Conservation (phyloP, 2,329 filamentous ascomycete genomes). For the Kalmusia sp. region DNA sequence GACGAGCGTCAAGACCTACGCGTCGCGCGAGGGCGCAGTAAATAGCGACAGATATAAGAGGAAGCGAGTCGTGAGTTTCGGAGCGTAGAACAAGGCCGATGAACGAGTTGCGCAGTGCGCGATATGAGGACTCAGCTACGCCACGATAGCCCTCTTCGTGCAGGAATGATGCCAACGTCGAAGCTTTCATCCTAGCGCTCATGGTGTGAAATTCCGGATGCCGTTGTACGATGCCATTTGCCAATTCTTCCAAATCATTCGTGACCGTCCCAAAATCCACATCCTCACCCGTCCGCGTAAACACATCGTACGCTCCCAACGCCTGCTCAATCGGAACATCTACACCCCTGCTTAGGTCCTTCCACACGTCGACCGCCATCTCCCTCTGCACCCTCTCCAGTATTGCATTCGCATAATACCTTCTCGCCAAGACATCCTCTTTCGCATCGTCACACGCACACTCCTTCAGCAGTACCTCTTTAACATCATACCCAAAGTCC, state of each 20-base stretch:
- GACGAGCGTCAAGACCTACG: slow-evolving; percentile 76
- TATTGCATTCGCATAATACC: slow-evolving; percentile 76
- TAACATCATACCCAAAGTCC: slow-evolving; percentile 81
- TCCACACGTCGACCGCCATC: slow-evolving; percentile 81
- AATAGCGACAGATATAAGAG: slow-evolving; percentile 85
- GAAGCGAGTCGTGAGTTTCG: slow-evolving; percentile 77
- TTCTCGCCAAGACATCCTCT: slow-evolving; percentile 79
- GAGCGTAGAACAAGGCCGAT: slow-evolving; percentile 81
- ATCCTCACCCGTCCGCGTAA: slow-evolving; percentile 75
- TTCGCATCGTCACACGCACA: slow-evolving; percentile 64
- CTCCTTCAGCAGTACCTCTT: slow-evolving; percentile 79
- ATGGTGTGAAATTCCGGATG: slow-evolving; percentile 62
- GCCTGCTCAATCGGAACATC: slow-evolving; percentile 72
- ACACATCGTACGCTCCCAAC: slow-evolving; percentile 86
- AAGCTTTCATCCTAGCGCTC: slow-evolving; percentile 71
- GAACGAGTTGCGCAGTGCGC: slow-evolving; percentile 84
- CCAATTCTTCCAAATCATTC: slow-evolving; percentile 69
- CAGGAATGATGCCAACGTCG: slow-evolving; percentile 73
- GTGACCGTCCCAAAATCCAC: slow-evolving; percentile 74
- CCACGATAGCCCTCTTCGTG: slow-evolving; percentile 73
- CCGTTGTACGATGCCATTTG: slow-evolving; percentile 61
- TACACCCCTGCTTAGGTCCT: slow-evolving; percentile 59
- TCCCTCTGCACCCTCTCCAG: slow-evolving; percentile 82
- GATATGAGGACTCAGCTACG: slow-evolving; percentile 75
- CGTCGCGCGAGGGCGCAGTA: slow-evolving; percentile 81